Evolutionary conservation across 306 rosid genomes (phyloP).

Genomic region (Coriaria nepalensis): DNA sequence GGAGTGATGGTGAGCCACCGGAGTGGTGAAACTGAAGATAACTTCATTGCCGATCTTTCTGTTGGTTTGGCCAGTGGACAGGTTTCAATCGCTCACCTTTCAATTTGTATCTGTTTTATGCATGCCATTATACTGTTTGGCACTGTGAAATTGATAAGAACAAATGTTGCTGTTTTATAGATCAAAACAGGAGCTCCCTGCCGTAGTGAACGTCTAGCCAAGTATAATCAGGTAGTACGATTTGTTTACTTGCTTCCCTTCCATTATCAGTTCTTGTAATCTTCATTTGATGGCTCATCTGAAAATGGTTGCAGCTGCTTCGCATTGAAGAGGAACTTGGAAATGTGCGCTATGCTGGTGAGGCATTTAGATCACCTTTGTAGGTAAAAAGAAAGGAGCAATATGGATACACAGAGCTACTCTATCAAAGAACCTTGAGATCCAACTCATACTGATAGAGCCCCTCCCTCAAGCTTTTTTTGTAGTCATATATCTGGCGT

Average conservation of each 20-base stretch:
- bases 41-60: constrained; percentile 96
- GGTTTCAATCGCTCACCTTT: constrained; percentile 29
- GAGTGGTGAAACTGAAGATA: constrained; percentile 98
- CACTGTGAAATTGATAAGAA: no score
- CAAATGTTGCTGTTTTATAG: constrained; percentile 22
- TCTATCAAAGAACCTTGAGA: no score
- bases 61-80: constrained; percentile 99
- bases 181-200: constrained; percentile 98
- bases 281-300: not conserved
- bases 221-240: constrained; percentile 75
- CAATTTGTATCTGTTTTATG: not conserved
- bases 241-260: not conserved
- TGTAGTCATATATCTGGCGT: no score
- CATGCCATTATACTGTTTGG: no score
- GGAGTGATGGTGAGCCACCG: constrained; percentile 99
- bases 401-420: no score
- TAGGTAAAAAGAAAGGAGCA: not conserved
- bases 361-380: constrained; percentile 81
- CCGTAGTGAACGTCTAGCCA: constrained; percentile 98
- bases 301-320: constrained; percentile 59
- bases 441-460: no score
- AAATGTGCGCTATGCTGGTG: constrained; percentile 83
- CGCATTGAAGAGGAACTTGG: constrained; percentile 96
- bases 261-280: no score
- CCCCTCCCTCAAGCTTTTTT: not conserved